phyloP scores from a whole-genome alignment of 2,329 filamentous ascomycete species.

The Alternaria viburni region DNA sequence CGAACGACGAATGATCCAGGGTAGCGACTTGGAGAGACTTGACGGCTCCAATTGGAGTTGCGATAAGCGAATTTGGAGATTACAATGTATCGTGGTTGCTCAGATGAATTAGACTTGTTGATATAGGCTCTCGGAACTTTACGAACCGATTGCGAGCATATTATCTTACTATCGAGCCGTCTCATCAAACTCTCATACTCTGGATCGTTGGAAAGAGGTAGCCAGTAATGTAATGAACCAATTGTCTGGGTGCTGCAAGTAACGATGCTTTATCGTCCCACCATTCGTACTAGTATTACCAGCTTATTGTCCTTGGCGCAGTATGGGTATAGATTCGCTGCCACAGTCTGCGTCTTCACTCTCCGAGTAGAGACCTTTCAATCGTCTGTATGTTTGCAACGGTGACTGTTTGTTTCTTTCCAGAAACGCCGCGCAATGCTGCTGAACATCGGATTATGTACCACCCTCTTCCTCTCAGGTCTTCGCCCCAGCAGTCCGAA shows the following conservation, averaged over 20 bases:
- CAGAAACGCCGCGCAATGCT: constrained; percentile 42
- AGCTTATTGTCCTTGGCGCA: neutral
- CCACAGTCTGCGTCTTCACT: neutral
- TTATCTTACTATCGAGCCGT: neutral
- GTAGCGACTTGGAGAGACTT: neutral
- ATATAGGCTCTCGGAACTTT: too few species aligned
- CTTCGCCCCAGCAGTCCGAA: constrained; percentile 79
- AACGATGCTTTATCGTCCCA: neutral
- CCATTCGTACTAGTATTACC: too few species aligned
- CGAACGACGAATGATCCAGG: constrained; percentile 2
- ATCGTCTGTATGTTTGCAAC: neutral
- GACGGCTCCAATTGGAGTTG: constrained; percentile 7
- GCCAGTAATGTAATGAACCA: neutral
- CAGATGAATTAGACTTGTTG: neutral
- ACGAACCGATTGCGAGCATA: neutral
- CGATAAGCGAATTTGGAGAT: constrained; percentile 13
- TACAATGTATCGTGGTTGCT: neutral
- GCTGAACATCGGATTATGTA: constrained; percentile 23
- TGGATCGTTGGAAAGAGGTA: neutral
- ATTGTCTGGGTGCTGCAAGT: neutral
- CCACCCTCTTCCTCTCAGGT: constrained; percentile 51
- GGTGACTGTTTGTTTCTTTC: neutral
- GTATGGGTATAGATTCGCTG: neutral
- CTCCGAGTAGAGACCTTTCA: accelerated
- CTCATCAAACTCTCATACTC: neutral